These are phyloP conservation scores for Neckera pumila DNA, from an alignment of 225 moss, liverwort and hornwort species.

Conservation along the genomic window DNA sequence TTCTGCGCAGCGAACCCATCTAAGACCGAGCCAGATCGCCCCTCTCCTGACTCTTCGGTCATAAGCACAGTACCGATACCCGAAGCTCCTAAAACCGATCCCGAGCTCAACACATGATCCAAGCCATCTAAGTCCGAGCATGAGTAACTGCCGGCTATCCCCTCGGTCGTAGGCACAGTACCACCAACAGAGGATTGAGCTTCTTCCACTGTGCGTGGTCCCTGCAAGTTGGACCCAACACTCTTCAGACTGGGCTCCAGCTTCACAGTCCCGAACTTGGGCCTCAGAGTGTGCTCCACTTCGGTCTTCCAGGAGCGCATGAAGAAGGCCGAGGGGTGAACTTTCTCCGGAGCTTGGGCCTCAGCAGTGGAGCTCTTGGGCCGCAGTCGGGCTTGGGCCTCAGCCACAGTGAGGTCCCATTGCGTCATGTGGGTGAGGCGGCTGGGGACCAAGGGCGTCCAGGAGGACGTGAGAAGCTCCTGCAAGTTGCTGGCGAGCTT, in stretches of 20 bases:
- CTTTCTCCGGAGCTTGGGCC: not conserved
- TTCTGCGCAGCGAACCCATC: not conserved
- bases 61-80: not conserved
- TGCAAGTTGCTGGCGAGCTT: not conserved
- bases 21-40: not conserved
- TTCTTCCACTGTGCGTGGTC: not conserved
- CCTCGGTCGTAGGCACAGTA: not conserved
- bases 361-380: not conserved
- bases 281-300: not conserved
- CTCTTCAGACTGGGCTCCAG: not conserved
- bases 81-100: not conserved
- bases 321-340: conserved; percentile 1
- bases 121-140: not conserved
- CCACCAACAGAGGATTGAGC: not conserved
- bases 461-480: not conserved
- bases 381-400: conserved; percentile 43
- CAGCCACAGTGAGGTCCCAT: conserved; percentile 60
- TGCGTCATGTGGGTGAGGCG: conserved; percentile 53
- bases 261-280: not conserved
- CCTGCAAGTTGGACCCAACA: not conserved
- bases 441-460: conserved; percentile 25
- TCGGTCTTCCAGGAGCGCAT: conserved; percentile 7
- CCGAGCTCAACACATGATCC: not conserved
- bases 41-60: not conserved
- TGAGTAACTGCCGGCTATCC: not conserved